A percentile compares a stretch with the other conserved stretches of the same genome.
phyloP scores from a whole-genome alignment of 1,139 yeast species.

The Scheffersomyces segobiensis region DNA sequence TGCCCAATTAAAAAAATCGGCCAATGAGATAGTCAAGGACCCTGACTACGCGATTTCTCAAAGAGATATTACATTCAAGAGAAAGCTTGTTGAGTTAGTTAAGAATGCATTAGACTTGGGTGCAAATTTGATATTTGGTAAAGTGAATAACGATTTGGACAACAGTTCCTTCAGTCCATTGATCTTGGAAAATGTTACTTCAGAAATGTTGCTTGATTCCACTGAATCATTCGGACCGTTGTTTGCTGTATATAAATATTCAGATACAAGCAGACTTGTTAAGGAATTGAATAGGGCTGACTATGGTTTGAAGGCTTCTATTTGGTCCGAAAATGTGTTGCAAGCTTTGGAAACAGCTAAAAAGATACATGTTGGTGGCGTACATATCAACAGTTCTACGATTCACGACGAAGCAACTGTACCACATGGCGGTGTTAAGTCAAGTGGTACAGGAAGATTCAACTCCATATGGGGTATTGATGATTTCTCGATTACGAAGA shows the following conservation, averaged over 20 bases:
- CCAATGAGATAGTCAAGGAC: slow-evolving; percentile 16
- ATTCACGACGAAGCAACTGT: slow-evolving; percentile 49
- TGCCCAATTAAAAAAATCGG: slow-evolving; percentile 19
- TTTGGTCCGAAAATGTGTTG: slow-evolving; percentile 51
- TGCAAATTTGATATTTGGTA: slow-evolving; percentile 34
- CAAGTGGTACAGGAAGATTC: slow-evolving; percentile 54
- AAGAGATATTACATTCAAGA: slow-evolving; percentile 27
- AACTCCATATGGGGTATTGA: slow-evolving; percentile 53
- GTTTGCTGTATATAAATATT: slow-evolving; percentile 34
- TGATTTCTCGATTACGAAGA: slow-evolving; percentile 41
- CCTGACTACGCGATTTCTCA: slow-evolving; percentile 26
- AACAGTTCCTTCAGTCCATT: slow-evolving; percentile 23
- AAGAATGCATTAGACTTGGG: slow-evolving; percentile 45
- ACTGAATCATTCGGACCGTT: slow-evolving; percentile 54
- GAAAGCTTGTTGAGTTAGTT: slow-evolving; percentile 26
- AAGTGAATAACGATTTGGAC: slow-evolving; percentile 9
- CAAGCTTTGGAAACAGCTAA: slow-evolving; percentile 40
- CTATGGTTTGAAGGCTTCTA: slow-evolving; percentile 55
- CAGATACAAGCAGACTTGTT: slow-evolving; percentile 30
- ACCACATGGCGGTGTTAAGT: slow-evolving; percentile 59
- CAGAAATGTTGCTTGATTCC: slow-evolving; percentile 30
- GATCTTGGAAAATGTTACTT: slow-evolving; percentile 35
- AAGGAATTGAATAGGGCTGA: slow-evolving; percentile 26
- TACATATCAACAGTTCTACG: slow-evolving; percentile 52
- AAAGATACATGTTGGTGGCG: slow-evolving; percentile 45